These are phyloP conservation scores for Cladosporium sp. DNA, from an alignment of 2,329 filamentous ascomycete genomes.

Conservation along the genomic window DNA sequence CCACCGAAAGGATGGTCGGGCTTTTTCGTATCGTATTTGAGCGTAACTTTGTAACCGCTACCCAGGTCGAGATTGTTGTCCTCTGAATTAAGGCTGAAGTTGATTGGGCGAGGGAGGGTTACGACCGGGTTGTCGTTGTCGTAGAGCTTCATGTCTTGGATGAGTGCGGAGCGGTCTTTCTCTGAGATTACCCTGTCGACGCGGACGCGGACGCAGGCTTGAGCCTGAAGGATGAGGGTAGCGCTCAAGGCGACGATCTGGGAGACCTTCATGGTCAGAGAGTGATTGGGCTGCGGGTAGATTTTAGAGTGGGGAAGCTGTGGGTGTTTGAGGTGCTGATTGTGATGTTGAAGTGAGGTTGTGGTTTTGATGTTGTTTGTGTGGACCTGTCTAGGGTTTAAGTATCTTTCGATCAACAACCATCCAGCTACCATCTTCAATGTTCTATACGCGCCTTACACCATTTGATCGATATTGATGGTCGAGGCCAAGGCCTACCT, in stretches of 20 bases:
- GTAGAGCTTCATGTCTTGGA: background rate
- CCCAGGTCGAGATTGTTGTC: background rate
- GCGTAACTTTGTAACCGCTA: background rate
- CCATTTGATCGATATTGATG: too few relatives aligned
- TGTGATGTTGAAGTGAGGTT: background rate
- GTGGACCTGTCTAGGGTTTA: background rate
- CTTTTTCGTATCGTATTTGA: background rate
- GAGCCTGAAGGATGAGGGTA: background rate
- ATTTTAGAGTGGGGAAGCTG: too few relatives aligned
- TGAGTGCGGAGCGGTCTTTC: background rate
- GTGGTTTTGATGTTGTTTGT: background rate
- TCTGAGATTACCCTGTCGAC: background rate
- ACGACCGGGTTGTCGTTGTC: background rate
- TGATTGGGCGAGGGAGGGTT: background rate
- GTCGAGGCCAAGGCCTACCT: background rate
- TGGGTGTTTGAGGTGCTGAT: background rate
- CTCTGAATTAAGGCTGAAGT: background rate
- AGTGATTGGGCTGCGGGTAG: background rate
- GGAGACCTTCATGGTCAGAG: background rate
- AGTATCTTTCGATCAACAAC: background rate
- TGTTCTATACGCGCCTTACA: background rate
- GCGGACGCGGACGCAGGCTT: slow-evolving; percentile 4
- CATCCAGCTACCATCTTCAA: background rate
- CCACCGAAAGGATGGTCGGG: background rate
- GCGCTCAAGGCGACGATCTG: background rate